Conservation (phyloP, 2,329 filamentous ascomycete genomes). For the Trichoderma koningii region DNA sequence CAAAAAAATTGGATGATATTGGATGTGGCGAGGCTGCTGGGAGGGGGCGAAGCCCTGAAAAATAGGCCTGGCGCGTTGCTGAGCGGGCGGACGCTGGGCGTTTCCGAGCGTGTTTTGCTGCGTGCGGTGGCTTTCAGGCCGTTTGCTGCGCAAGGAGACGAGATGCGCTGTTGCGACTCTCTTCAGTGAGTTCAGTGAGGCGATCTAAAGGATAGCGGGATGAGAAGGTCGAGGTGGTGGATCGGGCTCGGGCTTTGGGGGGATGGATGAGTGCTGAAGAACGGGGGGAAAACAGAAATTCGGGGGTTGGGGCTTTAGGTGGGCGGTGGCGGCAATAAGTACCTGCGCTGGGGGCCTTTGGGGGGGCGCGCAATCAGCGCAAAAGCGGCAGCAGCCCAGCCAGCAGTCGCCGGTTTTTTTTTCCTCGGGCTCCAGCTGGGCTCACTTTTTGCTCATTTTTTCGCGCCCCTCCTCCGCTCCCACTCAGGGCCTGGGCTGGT, state of each 20-base stretch:
- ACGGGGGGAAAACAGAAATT: conserved; percentile 36
- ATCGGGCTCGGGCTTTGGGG: conserved; percentile 32
- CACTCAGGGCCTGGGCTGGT: conserved; percentile 20
- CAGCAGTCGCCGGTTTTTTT: conserved; percentile 29
- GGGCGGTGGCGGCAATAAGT: conserved; percentile 44
- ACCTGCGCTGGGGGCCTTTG: conserved; percentile 34
- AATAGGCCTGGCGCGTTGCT: conserved; percentile 11
- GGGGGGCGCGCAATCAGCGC: conserved; percentile 39
- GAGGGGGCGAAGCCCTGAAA: not conserved
- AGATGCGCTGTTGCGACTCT: conserved; percentile 21
- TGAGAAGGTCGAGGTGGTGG: conserved; percentile 30
- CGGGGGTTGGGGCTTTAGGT: conserved; percentile 37
- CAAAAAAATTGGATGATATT: not conserved
- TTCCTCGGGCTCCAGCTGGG: not conserved
- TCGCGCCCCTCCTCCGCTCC: conserved; percentile 26
- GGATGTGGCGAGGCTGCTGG: not conserved
- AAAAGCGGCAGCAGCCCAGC: conserved; percentile 33
- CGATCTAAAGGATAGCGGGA: conserved; percentile 26
- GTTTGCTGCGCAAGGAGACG: too few relatives aligned
- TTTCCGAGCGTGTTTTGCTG: not conserved
- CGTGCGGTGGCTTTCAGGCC: not conserved
- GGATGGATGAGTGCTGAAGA: conserved; percentile 37
- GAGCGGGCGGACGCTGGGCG: conserved; percentile 1
- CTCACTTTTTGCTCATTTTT: conserved; percentile 13
- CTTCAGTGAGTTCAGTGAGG: not conserved